Percentiles rank a stretch among this genome's conserved stretches.
phyloP scores from a whole-genome alignment of 495 filamentous ascomycete species.

The Parmelia sp. region DNA sequence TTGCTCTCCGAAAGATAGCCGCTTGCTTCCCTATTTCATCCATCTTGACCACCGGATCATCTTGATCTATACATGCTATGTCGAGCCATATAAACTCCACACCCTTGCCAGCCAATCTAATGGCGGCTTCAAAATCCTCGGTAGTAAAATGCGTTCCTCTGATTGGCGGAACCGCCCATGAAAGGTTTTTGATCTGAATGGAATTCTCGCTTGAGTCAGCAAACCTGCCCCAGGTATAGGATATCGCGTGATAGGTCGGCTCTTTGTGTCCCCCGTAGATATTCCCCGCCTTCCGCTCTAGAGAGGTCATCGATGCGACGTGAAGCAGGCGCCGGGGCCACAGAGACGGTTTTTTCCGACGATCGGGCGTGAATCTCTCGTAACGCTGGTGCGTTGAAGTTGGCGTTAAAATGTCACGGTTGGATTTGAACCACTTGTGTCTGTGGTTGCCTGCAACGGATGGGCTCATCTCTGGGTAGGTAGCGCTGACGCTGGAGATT shows the following conservation, averaged over 20 bases:
- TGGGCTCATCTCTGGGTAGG: no score
- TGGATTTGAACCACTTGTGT: neutral
- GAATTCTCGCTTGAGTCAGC: neutral
- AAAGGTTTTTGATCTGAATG: neutral
- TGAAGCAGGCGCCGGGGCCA: constrained; percentile 11
- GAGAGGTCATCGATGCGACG: constrained; percentile 11
- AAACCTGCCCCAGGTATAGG: constrained; percentile 10
- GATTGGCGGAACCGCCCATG: neutral
- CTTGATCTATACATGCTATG: constrained; percentile 10
- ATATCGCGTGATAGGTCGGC: constrained; percentile 2
- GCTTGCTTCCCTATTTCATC: constrained; percentile 5
- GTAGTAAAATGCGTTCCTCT: neutral
- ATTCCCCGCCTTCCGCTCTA: neutral
- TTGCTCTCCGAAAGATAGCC: constrained; percentile 9
- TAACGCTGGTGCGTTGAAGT: neutral
- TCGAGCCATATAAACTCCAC: constrained; percentile 7
- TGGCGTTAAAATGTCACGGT: neutral
- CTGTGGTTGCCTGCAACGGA: no score
- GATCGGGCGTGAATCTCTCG: neutral
- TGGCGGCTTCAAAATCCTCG: neutral
- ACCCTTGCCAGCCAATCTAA: neutral
- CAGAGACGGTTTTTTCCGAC: neutral
- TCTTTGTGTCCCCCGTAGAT: neutral
- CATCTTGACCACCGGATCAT: neutral
- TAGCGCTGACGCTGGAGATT: no score